phyloP scores from a whole-genome alignment of 805 yeast genomes.

The Wickerhamiella spandovensis region DNA sequence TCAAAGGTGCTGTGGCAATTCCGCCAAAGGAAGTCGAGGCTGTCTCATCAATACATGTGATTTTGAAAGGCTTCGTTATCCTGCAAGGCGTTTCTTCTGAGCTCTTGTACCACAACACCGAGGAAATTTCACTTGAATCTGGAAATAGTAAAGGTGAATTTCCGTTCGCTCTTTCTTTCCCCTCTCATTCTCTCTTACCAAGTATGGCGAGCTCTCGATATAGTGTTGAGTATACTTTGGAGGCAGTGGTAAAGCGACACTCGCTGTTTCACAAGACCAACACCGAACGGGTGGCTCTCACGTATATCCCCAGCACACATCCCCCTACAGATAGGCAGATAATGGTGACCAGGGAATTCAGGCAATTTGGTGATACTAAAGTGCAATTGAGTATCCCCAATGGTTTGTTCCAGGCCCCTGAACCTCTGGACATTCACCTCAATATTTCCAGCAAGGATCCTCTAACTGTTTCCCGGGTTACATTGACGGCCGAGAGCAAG shows the following conservation, averaged over 20 bases:
- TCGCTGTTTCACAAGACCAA: not conserved
- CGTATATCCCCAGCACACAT: not conserved
- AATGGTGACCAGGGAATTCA: not conserved
- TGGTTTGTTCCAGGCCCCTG: not conserved
- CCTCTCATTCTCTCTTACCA: not conserved
- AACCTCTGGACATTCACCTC: not conserved
- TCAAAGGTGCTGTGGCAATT: too few relatives aligned
- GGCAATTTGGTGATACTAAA: not conserved
- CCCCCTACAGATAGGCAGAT: not conserved
- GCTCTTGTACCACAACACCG: not conserved
- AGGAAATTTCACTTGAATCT: not conserved
- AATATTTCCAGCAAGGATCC: not conserved
- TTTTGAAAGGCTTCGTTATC: not conserved
- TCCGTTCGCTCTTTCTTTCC: not conserved
- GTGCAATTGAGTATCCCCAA: not conserved
- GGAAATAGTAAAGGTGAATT: not conserved
- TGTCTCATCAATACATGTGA: not conserved
- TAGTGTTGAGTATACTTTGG: not conserved
- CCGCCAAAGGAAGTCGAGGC: too few relatives aligned
- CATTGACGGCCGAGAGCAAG: not conserved
- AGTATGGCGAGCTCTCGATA: not conserved
- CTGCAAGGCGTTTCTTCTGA: not conserved
- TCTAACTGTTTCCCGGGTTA: not conserved
- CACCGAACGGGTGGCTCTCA: not conserved
- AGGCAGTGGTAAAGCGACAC: not conserved